Conservation (phyloP, 495 filamentous ascomycete genomes). For the Pseudomonodictys pantanalensis region DNA sequence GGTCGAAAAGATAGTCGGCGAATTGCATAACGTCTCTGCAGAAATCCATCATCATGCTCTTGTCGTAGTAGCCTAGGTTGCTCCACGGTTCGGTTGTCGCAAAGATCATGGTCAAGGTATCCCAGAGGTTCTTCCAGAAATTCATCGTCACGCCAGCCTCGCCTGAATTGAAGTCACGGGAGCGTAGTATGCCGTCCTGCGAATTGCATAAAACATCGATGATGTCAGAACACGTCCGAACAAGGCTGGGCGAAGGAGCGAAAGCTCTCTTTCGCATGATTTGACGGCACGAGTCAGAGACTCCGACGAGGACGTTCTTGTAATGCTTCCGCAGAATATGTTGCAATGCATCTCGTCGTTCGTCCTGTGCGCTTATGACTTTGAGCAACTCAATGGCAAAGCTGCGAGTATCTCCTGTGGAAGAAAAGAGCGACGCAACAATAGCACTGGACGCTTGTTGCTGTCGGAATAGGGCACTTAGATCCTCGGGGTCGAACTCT, state of each 20-base stretch:
- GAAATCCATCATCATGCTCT: conserved; percentile 79
- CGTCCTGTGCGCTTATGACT: conserved; percentile 65
- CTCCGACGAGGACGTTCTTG: conserved; percentile 56
- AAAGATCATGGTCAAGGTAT: conserved; percentile 74
- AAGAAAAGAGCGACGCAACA: conserved; percentile 66
- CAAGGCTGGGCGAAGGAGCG: conserved; percentile 63
- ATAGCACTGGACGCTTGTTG: conserved; percentile 62
- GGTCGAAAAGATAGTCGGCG: conserved; percentile 76
- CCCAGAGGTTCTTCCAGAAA: conserved; percentile 85
- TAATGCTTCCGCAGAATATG: conserved; percentile 65
- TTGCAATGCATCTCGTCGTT: conserved; percentile 70
- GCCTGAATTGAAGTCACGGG: conserved; percentile 54
- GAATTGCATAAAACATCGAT: conserved; percentile 79
- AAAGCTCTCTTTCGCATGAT: conserved; percentile 60
- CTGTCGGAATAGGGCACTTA: conserved; percentile 62
- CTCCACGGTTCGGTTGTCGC: conserved; percentile 77
- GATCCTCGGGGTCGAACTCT: conserved; percentile 64
- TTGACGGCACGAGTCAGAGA: conserved; percentile 58
- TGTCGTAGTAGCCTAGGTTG: conserved; percentile 59
- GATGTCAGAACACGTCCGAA: conserved; percentile 72
- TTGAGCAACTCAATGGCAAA: conserved; percentile 78
- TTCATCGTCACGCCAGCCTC: conserved; percentile 62
- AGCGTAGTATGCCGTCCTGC: conserved; percentile 73
- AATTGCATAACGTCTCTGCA: conserved; percentile 92
- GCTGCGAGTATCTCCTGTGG: conserved; percentile 66